Percentiles rank a stretch among this genome's conserved stretches.
phyloP scores from a whole-genome alignment of 139 green algal genomes.

The Trebouxia sp. region DNA sequence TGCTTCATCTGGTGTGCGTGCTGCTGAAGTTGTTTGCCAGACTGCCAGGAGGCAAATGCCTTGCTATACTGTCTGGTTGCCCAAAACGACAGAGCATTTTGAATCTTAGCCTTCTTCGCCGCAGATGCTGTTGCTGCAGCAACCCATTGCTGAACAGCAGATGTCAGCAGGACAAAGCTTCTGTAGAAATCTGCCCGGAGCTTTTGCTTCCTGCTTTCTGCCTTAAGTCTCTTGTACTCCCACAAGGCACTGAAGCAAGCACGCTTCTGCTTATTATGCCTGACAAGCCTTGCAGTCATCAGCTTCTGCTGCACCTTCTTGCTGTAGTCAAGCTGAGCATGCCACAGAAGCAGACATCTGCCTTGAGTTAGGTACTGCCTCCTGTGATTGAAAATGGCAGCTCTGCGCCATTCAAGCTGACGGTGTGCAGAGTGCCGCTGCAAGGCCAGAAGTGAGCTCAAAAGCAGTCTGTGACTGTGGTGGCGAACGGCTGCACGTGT shows the following conservation, averaged over 20 bases:
- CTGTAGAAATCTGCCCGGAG: slow-evolving; percentile 18
- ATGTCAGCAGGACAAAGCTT: slow-evolving; percentile 14
- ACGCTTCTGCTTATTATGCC: not conserved
- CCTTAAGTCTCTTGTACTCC: not conserved
- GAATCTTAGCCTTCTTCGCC: not conserved
- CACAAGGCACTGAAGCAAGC: not conserved
- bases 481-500: not conserved
- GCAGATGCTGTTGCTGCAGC: no score
- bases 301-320: not conserved
- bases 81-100: not conserved
- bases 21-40: not conserved
- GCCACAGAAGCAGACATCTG: not conserved
- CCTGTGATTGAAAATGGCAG: slow-evolving; percentile 16
- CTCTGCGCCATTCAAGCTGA: slow-evolving; percentile 14
- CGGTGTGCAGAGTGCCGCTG: slow-evolving; percentile 2
- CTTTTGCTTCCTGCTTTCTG: not conserved
- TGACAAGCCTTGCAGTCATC: not conserved
- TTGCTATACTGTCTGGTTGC: not conserved
- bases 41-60: not conserved
- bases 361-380: slow-evolving; percentile 17
- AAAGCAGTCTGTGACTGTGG: slow-evolving; percentile 13
- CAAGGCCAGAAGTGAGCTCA: not conserved
- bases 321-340: slow-evolving; percentile 3
- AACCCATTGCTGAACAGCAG: not conserved
- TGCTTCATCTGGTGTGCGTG: not conserved